These are phyloP conservation scores for Metrosideros polymorpha DNA, from an alignment of 441 rosid genomes.

Conservation along the genomic window DNA sequence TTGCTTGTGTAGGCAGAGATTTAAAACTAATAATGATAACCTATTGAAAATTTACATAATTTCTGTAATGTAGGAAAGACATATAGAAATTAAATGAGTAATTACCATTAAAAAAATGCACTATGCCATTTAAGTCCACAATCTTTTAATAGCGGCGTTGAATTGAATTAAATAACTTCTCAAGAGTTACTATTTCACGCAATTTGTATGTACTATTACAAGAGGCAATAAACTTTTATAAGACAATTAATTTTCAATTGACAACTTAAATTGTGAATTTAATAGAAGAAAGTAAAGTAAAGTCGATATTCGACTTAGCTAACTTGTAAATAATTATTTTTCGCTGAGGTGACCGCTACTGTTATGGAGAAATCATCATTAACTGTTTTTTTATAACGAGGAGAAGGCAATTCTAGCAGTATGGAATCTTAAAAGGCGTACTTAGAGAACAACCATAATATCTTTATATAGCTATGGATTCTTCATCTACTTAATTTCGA, in stretches of 20 bases:
- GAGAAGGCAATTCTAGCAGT: no score
- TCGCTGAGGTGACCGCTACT: fast-evolving
- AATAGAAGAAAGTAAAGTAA: background rate
- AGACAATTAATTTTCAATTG: background rate
- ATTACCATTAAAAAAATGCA: background rate
- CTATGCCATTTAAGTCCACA: no score
- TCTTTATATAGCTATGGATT: no score
- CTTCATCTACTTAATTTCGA: no score
- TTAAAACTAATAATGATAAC: no score
- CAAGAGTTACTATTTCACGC: background rate
- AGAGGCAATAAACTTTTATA: background rate
- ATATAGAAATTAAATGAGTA: background rate
- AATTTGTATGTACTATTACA: background rate
- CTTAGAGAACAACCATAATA: no score
- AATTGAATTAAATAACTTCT: background rate
- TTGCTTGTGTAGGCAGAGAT: no score
- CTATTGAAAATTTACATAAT: background rate
- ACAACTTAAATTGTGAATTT: background rate
- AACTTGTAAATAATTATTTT: no score
- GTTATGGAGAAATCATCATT: background rate
- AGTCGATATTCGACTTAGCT: background rate
- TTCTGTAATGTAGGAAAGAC: background rate
- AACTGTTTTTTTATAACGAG: no score
- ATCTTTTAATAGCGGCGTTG: background rate
- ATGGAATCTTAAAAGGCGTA: no score